These are phyloP conservation scores for Sporobolomyces phaffii DNA, from an alignment of 768 basidiomycete genomes.

Conservation along the genomic window DNA sequence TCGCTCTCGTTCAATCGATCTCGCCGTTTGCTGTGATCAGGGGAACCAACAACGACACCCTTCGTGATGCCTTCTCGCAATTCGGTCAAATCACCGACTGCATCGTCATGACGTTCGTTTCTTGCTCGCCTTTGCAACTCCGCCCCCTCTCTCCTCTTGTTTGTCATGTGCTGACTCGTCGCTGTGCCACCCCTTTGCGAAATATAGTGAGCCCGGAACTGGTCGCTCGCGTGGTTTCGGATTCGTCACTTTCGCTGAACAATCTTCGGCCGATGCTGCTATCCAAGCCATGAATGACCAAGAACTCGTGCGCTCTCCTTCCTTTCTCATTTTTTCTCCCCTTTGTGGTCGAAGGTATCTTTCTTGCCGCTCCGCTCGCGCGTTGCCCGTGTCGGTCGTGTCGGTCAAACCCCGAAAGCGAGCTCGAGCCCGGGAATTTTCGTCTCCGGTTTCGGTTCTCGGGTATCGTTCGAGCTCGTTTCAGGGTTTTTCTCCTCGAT, in stretches of 20 bases:
- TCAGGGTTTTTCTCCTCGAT: neutral
- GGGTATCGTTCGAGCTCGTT: constrained; percentile 19
- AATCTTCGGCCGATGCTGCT: constrained; percentile 84
- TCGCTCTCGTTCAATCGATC: neutral
- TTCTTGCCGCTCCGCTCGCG: neutral
- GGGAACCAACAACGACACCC: constrained; percentile 76
- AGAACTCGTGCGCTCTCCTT: constrained; percentile 53
- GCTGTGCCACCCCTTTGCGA: too few relatives aligned
- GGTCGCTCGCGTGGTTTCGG: constrained; percentile 83
- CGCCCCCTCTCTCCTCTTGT: neutral
- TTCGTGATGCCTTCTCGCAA: constrained; percentile 73
- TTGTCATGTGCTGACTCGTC: neutral
- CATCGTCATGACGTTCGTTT: constrained; percentile 73
- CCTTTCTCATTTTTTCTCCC: neutral
- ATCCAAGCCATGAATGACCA: constrained; percentile 77
- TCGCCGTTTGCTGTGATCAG: too few relatives aligned
- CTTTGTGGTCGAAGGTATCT: neutral
- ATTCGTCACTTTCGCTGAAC: constrained; percentile 81
- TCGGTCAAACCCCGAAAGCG: neutral
- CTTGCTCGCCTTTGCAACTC: too few relatives aligned
- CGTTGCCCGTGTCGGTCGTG: neutral
- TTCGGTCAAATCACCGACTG: constrained; percentile 61
- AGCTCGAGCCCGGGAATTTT: too few relatives aligned
- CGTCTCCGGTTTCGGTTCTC: too few relatives aligned
- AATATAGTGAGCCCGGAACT: constrained; percentile 87